Conservation (phyloP, 345 rosid species). For the Acer saccharum region DNA sequence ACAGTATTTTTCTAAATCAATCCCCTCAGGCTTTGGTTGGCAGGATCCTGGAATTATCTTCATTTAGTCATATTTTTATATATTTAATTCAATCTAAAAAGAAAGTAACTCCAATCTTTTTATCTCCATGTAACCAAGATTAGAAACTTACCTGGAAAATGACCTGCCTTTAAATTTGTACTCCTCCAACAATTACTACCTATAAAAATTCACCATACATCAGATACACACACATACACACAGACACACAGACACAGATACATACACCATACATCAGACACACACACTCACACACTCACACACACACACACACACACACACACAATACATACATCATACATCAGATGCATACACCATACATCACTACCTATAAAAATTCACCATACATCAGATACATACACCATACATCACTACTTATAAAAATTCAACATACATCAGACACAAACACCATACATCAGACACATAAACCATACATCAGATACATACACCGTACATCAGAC, state of each 20-base stretch:
- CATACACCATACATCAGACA: too few relatives aligned
- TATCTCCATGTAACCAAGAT: neutral
- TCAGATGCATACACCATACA: neutral
- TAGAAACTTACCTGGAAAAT: conserved; percentile 24
- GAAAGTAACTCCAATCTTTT: neutral
- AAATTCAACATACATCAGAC: too few relatives aligned
- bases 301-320: too few relatives aligned
- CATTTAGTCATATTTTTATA: neutral
- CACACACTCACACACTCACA: neutral
- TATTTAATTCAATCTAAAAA: neutral
- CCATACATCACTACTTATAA: too few relatives aligned
- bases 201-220: conserved; percentile 23
- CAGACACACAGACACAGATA: too few relatives aligned
- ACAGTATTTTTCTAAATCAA: neutral
- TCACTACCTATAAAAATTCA: conserved; percentile 29
- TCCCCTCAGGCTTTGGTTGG: neutral
- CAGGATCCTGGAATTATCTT: neutral
- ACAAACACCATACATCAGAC: too few relatives aligned
- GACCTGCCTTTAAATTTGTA: conserved; percentile 26
- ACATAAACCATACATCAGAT: conserved; percentile 16
- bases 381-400: conserved; percentile 17
- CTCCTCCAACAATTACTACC: conserved; percentile 38
- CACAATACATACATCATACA: too few relatives aligned
- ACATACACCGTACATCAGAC: too few relatives aligned
- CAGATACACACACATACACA: neutral